A percentile compares a stretch with the other conserved stretches of the same genome.
Evolutionary conservation across 257 asterid genomes (phyloP).

Genomic region (Scutellaria minor): DNA sequence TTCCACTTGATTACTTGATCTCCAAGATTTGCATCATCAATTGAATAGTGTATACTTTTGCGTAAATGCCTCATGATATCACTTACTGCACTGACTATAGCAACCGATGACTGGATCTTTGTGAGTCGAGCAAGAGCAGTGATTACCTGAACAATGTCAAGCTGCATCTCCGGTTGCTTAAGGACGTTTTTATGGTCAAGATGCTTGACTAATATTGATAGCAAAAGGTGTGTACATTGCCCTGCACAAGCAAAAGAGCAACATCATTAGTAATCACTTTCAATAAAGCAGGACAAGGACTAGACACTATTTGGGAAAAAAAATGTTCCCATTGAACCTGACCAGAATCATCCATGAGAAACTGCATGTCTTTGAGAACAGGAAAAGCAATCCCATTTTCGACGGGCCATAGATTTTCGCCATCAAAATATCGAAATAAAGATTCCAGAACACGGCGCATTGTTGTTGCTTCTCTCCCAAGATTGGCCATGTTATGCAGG

Average conservation of each 20-base stretch:
- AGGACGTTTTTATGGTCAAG: constrained; percentile 91
- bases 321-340: constrained; percentile 13
- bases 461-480: constrained; percentile 95
- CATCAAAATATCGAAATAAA: constrained; percentile 82
- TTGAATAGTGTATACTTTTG: constrained; percentile 82
- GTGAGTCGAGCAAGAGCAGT: constrained; percentile 76
- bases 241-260: constrained; percentile 52
- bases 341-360: constrained; percentile 91
- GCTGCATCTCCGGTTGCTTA: constrained; percentile 87
- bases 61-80: constrained; percentile 95
- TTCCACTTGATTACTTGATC: constrained; percentile 79
- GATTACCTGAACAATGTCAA: constrained; percentile 78
- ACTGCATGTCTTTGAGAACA: constrained; percentile 90
- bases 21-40: constrained; percentile 77
- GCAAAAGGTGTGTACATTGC: constrained; percentile 78
- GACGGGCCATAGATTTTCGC: constrained; percentile 73
- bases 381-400: constrained; percentile 81
- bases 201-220: constrained; percentile 88
- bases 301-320: constrained; percentile 13
- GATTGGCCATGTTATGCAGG: constrained; percentile 92
- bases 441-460: constrained; percentile 98
- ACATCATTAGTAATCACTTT: not conserved
- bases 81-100: constrained; percentile 83
- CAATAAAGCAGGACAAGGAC: constrained; percentile 17
- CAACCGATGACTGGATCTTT: constrained; percentile 69